These are phyloP conservation scores for Pneumocystis canis DNA, from an alignment of 1,139 yeast species.

Conservation along the genomic window DNA sequence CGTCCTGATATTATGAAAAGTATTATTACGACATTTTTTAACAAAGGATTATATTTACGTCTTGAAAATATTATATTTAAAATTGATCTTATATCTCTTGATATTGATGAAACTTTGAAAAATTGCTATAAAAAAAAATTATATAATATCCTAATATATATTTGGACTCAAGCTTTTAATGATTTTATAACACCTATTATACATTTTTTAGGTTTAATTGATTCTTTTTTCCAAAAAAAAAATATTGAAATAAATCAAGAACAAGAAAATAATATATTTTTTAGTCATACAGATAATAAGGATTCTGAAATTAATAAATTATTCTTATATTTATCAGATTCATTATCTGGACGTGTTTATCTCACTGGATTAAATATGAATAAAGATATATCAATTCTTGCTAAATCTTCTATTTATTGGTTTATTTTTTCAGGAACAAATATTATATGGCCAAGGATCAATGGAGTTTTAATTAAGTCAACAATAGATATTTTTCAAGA, in stretches of 20 bases:
- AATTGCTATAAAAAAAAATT: constrained; percentile 43
- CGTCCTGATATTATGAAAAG: constrained; percentile 50
- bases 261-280: constrained; percentile 8
- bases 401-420: constrained; percentile 38
- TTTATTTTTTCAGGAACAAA: constrained; percentile 41
- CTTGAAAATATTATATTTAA: constrained; percentile 55
- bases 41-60: constrained; percentile 30
- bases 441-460: constrained; percentile 33
- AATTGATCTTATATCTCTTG: constrained; percentile 50
- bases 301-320: constrained; percentile 26
- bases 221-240: constrained; percentile 4
- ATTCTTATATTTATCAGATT: constrained; percentile 48
- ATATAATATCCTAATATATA: constrained; percentile 46
- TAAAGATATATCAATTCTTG: constrained; percentile 21
- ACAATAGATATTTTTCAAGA: constrained; percentile 22
- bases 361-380: constrained; percentile 48
- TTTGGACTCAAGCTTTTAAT: constrained; percentile 49
- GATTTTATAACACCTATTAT: constrained; percentile 58
- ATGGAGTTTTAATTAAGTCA: constrained; percentile 20
- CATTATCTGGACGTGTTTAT: constrained; percentile 63
- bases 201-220: constrained; percentile 32
- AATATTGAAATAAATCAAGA: constrained; percentile 2
- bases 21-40: constrained; percentile 39
- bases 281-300: not conserved
- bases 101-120: constrained; percentile 53